phyloP scores from a whole-genome alignment of 139 green algal species.

The Nannochloris sp. region DNA sequence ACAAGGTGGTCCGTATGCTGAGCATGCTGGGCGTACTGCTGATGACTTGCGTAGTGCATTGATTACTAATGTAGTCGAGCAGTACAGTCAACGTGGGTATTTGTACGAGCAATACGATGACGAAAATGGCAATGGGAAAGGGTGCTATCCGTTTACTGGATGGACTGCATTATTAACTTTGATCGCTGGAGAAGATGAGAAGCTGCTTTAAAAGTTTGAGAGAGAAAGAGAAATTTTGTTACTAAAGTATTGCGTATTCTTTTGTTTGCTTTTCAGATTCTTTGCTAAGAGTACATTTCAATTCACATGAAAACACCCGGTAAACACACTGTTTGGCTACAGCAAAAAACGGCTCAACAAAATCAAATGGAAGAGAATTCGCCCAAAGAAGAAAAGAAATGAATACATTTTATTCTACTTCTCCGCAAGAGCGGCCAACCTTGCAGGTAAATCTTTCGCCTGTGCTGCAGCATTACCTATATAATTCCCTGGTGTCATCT shows the following conservation, averaged over 20 bases:
- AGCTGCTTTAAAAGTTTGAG: too few relatives aligned
- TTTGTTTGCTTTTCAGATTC: too few relatives aligned
- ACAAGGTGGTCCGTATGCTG: conserved; percentile 14
- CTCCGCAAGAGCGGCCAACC: conserved; percentile 1
- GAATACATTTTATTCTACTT: background rate
- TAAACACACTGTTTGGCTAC: too few relatives aligned
- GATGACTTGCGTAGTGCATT: conserved; percentile 48
- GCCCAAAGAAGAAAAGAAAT: background rate
- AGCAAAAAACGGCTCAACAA: too few relatives aligned
- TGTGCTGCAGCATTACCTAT: conserved; percentile 88
- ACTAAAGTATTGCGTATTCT: too few relatives aligned
- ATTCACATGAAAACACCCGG: too few relatives aligned
- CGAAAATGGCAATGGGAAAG: conserved; percentile 54
- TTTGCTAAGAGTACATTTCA: too few relatives aligned
- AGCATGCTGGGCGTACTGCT: conserved; percentile 29
- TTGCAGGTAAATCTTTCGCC: conserved; percentile 29
- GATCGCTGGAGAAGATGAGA: too few relatives aligned
- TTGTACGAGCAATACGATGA: conserved; percentile 91
- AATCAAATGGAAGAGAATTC: background rate
- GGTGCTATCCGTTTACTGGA: conserved; percentile 87
- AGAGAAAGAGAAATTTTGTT: too few relatives aligned
- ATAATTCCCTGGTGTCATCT: conserved; percentile 81
- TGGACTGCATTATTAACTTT: conserved; percentile 90
- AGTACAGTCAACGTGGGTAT: conserved; percentile 66
- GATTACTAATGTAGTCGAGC: conserved; percentile 56